Base-by-base conservation (phyloP, 345 rosid genomes). In the Euphorbia peplus region DNA sequence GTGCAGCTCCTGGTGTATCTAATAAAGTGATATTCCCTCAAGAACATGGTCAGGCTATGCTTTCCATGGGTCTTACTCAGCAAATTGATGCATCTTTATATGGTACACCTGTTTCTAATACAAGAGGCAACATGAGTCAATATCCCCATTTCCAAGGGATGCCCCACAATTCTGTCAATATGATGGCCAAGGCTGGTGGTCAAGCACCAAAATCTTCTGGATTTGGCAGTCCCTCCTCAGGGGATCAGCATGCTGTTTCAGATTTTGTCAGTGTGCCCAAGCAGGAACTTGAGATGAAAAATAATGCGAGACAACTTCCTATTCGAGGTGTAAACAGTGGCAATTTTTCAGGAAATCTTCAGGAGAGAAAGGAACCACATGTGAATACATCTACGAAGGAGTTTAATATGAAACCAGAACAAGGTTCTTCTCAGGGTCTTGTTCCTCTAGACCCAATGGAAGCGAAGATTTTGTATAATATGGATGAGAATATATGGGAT, bases 381-480 rank as follows among this genome's bases (percentile, higher is more conserved):
- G 53, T 59, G 4, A 72, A 75, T 73, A 35, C 72, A 50, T 55
- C 78, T 48, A 22, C 63, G 37, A 81, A 82, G 44, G 87, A 74
- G 55, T 54, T 73, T 35, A 75, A 59, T 69, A 73, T 67, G 51
- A 82, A 79, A 75, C 80, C 80, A 68, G 88, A 88, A 60, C 85
- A 61, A 76, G 71, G 54, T 53, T 72, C 46, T 76, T 84, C 77
- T 70, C 92, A 61, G 67, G 42, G 19, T 75, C 74, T 79, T 59
- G 86, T 88, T 69, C 67, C 89, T 19, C 78, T 95, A 70, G 98
- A 95, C 82, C 98, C 96, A 44, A 76, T 87, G 7, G 99, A 95
- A 76, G 93, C 84, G 71, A 91, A 81, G 82, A 86, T 95, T 78
- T 80, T 95, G 82, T 90, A 81, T 78, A 90, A 90, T 71, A 81